Evolutionary conservation across 495 filamentous ascomycete species (phyloP).

Genomic region (Aspergillus diversus): DNA sequence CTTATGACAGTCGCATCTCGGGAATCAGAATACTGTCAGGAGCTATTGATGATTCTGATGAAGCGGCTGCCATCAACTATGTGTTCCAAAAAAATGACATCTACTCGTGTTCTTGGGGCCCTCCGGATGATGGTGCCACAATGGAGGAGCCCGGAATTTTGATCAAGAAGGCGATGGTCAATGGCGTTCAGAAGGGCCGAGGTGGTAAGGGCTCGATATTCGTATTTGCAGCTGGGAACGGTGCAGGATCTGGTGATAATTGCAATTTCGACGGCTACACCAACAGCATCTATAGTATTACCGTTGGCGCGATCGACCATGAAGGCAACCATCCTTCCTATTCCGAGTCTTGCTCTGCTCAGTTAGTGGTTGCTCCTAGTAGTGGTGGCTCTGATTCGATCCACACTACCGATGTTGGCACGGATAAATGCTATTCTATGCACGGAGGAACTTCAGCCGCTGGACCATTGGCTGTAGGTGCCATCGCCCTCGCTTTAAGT

Average conservation of each 20-base stretch:
- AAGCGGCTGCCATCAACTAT: conserved; percentile 91
- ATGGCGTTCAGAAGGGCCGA: conserved; percentile 87
- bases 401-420: conserved; percentile 93
- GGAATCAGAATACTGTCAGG: conserved; percentile 90
- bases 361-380: conserved; percentile 94
- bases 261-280: conserved; percentile 99
- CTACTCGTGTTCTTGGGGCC: conserved; percentile 98
- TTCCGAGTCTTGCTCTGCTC: conserved; percentile 93
- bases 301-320: conserved; percentile 89
- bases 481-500: conserved; percentile 89
- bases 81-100: conserved; percentile 90
- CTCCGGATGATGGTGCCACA: conserved; percentile 85
- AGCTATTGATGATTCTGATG: conserved; percentile 88
- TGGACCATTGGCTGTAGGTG: conserved; percentile 87
- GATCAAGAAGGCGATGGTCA: conserved; percentile 87
- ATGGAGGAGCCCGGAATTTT: conserved; percentile 94
- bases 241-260: conserved; percentile 84
- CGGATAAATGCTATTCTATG: conserved; percentile 70
- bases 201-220: conserved; percentile 86
- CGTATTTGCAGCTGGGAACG: conserved; percentile 97
- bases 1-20: conserved; percentile 86
- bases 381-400: conserved; percentile 88
- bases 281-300: conserved; percentile 98
- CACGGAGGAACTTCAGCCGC: conserved; percentile 98
- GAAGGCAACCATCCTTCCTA: conserved; percentile 87